Base-by-base conservation (phyloP, 2,329 filamentous ascomycete species). In the Myrmaecium sp. region DNA sequence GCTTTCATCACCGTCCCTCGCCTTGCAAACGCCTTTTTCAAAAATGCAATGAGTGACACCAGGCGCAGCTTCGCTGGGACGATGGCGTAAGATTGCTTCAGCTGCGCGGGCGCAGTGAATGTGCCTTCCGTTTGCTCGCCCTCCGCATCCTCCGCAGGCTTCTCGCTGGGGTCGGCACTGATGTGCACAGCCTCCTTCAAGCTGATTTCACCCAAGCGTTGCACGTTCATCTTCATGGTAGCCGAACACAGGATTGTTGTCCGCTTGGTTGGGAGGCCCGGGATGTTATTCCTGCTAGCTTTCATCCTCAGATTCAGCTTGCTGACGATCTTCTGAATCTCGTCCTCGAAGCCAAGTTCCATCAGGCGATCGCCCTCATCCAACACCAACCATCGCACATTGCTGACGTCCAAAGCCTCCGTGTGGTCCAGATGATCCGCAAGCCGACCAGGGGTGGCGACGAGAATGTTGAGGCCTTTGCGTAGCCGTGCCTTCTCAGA, bases 301-400 rank as follows among this genome's bases (percentile, higher is more conserved):
- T 76, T 48, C 16, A 60, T 54, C 29, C 75, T 65, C 23, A 73
- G 57, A 34, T 83, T 74, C 30, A 95, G 68, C 34, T 77, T 77
- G 29, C 70, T 64, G 10, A 98, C 78, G 36, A 94, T 86, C 33
- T 75, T 78, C 44, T 80, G 78, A 32, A 98, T 69, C 43, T 95
- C 86, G 28, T 94, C 74, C 52, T 95, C 89, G 39, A 98, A 98
- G 0, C 89, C 89, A 43, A 95, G 66, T 46, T 98, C 89, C 86
- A 98, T 94, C 47, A 98, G 60, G n/a, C 89, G 69, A 61, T 98
- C 89, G 16, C 89, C 89, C 53, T 98, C 89, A 42, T 98, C 89
- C 5, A 98, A 64, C 2, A 98, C 74, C 14, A 98, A 58, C 89
- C 89, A 98, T 32, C 86, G 66, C 4, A 94, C 86, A 13, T 76